Evolutionary conservation across 2,329 filamentous ascomycete genomes (phyloP).

Genomic region (Metarhizium brunneum): DNA sequence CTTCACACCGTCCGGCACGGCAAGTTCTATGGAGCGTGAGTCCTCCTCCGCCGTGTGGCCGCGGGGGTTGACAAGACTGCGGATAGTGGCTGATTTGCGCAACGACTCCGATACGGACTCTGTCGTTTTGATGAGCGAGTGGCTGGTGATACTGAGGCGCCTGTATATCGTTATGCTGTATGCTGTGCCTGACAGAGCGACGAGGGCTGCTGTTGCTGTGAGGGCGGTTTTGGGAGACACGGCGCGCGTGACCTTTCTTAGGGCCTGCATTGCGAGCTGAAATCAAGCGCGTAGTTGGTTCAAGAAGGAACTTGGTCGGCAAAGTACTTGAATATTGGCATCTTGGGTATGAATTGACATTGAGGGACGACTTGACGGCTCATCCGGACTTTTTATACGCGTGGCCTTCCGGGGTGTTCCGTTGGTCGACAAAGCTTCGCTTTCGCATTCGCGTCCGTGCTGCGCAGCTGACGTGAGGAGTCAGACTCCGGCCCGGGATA

Average conservation of each 20-base stretch:
- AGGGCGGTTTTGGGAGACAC: neutral
- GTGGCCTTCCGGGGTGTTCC: no score
- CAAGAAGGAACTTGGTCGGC: no score
- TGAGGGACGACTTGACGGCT: no score
- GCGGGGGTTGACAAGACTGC: constrained; percentile 15
- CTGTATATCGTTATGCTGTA: neutral
- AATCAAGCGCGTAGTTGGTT: no score
- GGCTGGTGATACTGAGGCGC: neutral
- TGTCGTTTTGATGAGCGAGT: constrained; percentile 9
- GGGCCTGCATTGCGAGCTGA: neutral
- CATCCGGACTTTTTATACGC: no score
- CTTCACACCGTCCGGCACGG: no score
- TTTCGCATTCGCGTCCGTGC: no score
- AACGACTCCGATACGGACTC: constrained; percentile 12
- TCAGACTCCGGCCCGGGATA: neutral
- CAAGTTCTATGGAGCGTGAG: constrained; percentile 7
- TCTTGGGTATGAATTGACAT: no score
- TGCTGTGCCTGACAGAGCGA: neutral
- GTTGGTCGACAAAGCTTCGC: no score
- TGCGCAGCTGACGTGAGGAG: neutral
- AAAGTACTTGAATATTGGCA: no score
- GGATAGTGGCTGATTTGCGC: constrained; percentile 14
- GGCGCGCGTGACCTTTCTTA: neutral
- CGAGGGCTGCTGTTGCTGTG: neutral
- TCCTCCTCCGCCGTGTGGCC: constrained; percentile 12